phyloP scores from a whole-genome alignment of 1,284 basidiomycete species.

The Xerocomus nothofagi region DNA sequence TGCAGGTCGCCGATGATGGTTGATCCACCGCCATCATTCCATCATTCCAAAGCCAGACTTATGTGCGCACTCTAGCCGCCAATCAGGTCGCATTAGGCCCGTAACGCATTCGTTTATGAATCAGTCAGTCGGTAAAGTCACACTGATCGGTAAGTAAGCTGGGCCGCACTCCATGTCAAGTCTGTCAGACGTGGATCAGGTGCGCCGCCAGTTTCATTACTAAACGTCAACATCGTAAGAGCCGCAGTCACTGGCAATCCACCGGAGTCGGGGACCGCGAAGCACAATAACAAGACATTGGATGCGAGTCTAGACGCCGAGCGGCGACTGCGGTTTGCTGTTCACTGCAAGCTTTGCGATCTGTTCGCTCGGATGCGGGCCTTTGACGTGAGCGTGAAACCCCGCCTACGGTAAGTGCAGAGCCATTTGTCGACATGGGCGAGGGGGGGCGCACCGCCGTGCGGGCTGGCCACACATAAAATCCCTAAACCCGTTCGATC shows the following conservation, averaged over 20 bases:
- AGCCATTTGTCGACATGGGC: too few species aligned
- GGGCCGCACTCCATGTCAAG: not conserved
- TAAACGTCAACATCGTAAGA: not conserved
- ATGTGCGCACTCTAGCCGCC: not conserved
- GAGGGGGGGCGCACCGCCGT: too few species aligned
- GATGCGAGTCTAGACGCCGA: not conserved
- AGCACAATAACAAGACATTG: too few species aligned
- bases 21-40: not conserved
- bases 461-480: conserved; percentile 14
- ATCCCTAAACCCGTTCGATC: not conserved
- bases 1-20: not conserved
- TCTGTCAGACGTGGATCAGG: not conserved
- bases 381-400: too few species aligned
- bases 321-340: not conserved
- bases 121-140: not conserved
- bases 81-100: not conserved
- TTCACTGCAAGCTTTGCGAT: not conserved
- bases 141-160: not conserved
- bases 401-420: not conserved
- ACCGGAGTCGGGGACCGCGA: not conserved
- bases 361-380: too few species aligned
- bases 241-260: not conserved
- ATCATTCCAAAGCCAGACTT: too few species aligned
- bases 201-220: not conserved
- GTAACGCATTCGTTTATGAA: not conserved